These are phyloP conservation scores for Tetradesmus lagerheimii DNA, from an alignment of 139 green algal genomes.

Conservation along the genomic window DNA sequence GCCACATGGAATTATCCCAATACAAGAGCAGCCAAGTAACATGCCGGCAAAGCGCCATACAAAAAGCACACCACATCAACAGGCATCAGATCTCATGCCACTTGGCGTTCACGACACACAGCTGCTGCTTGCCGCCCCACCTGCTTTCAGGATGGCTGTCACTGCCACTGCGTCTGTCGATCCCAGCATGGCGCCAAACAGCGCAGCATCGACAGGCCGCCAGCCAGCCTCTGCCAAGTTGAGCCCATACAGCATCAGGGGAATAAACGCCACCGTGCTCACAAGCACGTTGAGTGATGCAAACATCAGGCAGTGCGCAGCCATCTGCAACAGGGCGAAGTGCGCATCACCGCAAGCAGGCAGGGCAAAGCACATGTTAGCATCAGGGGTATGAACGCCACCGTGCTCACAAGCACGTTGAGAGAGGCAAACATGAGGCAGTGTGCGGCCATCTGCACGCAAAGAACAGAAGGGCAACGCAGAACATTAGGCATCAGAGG, in stretches of 20 bases:
- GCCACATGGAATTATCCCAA: too few relatives aligned
- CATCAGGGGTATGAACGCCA: constrained; percentile 66
- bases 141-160: constrained; percentile 63
- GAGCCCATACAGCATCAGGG: constrained; percentile 68
- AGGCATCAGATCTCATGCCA: too few relatives aligned
- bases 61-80: too few relatives aligned
- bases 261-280: constrained; percentile 60
- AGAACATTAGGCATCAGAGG: too few relatives aligned
- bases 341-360: too few relatives aligned
- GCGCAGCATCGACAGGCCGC: constrained; percentile 65
- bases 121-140: too few relatives aligned
- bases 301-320: constrained; percentile 64
- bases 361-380: constrained; percentile 45
- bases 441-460: constrained; percentile 27
- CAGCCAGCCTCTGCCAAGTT: constrained; percentile 58
- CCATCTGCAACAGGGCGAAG: constrained; percentile 46
- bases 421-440: background rate
- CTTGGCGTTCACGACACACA: too few relatives aligned
- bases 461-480: too few relatives aligned
- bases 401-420: constrained; percentile 38
- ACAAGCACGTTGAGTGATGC: constrained; percentile 66
- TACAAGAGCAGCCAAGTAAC: too few relatives aligned
- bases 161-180: constrained; percentile 77
- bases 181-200: constrained; percentile 74
- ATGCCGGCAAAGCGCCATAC: too few relatives aligned